These are phyloP conservation scores for Fomitopsis serialis DNA, from an alignment of 768 basidiomycete species.

Conservation along the genomic window DNA sequence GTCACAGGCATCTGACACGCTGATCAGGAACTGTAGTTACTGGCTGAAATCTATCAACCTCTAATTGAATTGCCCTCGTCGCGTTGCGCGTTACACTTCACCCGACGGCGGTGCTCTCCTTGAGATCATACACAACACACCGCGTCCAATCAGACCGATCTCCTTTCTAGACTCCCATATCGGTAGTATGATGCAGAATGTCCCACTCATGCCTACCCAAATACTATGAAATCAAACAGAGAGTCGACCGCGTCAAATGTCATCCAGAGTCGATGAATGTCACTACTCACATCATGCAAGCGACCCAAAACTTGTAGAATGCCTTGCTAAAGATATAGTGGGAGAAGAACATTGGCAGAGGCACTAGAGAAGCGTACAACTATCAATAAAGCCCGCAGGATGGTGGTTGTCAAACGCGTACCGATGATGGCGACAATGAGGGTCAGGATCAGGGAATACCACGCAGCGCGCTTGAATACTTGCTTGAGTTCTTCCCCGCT, in stretches of 20 bases:
- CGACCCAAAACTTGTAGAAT: conserved; percentile 31
- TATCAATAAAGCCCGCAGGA: not conserved
- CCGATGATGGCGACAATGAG: conserved; percentile 23
- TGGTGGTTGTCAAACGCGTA: conserved; percentile 9
- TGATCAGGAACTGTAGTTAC: no score
- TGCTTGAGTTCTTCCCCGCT: conserved; percentile 11
- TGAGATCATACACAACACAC: not conserved
- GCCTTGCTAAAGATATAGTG: conserved; percentile 28
- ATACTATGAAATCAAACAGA: conserved; percentile 13
- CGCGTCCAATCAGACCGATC: conserved; percentile 18
- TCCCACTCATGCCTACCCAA: conserved; percentile 25
- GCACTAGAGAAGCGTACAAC: conserved; percentile 14
- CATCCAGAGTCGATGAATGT: not conserved
- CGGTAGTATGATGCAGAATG: conserved; percentile 25
- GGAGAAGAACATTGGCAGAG: conserved; percentile 32
- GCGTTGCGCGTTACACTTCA: no score
- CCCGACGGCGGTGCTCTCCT: no score
- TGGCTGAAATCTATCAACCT: no score
- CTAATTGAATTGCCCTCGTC: no score
- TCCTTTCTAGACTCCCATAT: conserved; percentile 25
- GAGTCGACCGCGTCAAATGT: no score
- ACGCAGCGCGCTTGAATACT: conserved; percentile 25
- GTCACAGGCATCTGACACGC: no score
- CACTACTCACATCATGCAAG: conserved; percentile 25
- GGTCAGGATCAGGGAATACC: conserved; percentile 24